Evolutionary conservation across 768 basidiomycete species (phyloP), one percentile per base, ranked within the genome.

Genomic region (Leccinum sublutescens): DNA sequence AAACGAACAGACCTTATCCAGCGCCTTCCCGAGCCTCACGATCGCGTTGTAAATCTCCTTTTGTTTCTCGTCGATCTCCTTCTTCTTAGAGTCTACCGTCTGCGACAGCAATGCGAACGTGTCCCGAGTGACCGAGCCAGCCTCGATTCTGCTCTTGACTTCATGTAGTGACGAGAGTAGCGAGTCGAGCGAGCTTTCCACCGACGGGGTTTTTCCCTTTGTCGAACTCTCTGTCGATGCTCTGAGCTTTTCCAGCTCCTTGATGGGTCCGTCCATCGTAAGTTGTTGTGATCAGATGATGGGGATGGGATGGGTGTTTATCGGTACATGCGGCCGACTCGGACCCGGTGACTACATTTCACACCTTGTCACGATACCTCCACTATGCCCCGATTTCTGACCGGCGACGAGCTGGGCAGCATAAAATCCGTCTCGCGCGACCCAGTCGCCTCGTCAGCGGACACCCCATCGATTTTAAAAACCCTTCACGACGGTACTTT

Each of bases 21-120:
- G 73, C 0, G 86, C 82, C 75, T 95, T 98, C 29, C 92, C 93
- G 38, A 95, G 79, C 64, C 85, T 84, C 27, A 86, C 83, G 9
- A 97, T 74, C 2, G 87, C 85, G 19, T 80, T 83, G 66, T 95
- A 92, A 34, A 93, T 81, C 64, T 95, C 94, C 73, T 95, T 98
- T 78, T 95, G 87, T 3, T 87, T 82, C 36, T 95, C 91, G 58
- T 93, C 91, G 1, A 94, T 79, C 58, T 92, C 91, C 71, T 87
- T 93, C 85, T 91, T 94, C 73, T 75, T 84, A 0, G 77, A 71
- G 52, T 91, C 89, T 2, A 92, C 80, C 2, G 79, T 78, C 68
- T 82, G 82, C 17, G 80, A 76, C 10, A 92, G 75, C 8, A 78
- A 69, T 33, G 71, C 74, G 12, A 88, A 73, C 14, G 79, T 77